Percentiles rank a stretch among this genome's conserved stretches.
Evolutionary conservation across 176 grass and related monocot genomes (phyloP).

Genomic region (Oropetium thomaeum): DNA sequence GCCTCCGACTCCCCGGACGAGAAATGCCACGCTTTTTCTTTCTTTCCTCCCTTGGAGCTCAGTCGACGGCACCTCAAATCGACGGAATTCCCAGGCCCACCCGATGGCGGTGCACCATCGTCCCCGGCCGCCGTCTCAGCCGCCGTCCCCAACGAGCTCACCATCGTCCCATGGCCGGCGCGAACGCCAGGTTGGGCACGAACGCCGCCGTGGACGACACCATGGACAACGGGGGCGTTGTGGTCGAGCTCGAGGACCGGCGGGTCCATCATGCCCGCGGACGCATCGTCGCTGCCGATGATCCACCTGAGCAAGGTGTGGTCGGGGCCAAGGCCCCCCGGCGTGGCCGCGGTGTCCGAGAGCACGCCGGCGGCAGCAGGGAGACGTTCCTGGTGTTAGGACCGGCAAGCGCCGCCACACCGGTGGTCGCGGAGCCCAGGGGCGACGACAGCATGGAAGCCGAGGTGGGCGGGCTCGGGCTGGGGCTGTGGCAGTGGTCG

Average conservation of each 20-base stretch:
- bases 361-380: constrained; percentile 52
- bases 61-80: too few relatives aligned
- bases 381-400: constrained; percentile 37
- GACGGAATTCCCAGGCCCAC: too few relatives aligned
- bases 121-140: too few relatives aligned
- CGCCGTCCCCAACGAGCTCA: too few relatives aligned
- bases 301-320: constrained; percentile 82
- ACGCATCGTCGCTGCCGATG: constrained; percentile 74
- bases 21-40: too few relatives aligned
- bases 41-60: too few relatives aligned
- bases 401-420: constrained; percentile 55
- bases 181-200: constrained; percentile 29
- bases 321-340: constrained; percentile 33
- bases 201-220: constrained; percentile 32
- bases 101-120: too few relatives aligned
- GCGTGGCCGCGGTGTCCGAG: constrained; percentile 21
- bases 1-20: too few relatives aligned
- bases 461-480: constrained; percentile 62
- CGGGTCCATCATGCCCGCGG: constrained; percentile 44
- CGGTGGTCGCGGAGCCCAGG: constrained; percentile 60
- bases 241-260: constrained; percentile 56
- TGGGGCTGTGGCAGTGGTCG: constrained; percentile 76
- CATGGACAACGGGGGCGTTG: constrained; percentile 28
- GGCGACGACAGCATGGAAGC: constrained; percentile 79
- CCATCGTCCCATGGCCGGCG: constrained; percentile 42